Conservation (phyloP, 768 basidiomycete genomes). For the Cubamyces lactineus region DNA sequence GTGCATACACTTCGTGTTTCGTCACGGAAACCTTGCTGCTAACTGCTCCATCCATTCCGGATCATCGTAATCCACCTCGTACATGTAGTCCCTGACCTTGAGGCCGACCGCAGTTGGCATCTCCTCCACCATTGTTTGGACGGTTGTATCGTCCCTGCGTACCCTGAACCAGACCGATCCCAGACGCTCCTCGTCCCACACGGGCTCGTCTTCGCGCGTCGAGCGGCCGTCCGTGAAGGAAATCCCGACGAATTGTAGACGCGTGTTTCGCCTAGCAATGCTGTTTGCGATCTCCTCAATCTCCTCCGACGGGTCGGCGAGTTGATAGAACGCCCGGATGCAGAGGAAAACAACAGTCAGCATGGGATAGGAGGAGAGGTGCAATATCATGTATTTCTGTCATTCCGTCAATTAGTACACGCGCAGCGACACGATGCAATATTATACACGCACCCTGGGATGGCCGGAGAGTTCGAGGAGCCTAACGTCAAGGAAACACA, state of each 20-base stretch:
- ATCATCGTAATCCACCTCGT: slow-evolving; percentile 4
- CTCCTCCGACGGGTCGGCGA: slow-evolving; percentile 4
- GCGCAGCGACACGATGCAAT: neutral
- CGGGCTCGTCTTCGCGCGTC: slow-evolving; percentile 12
- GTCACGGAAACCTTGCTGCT: neutral
- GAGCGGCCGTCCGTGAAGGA: slow-evolving; percentile 11
- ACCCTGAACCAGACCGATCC: slow-evolving; percentile 7
- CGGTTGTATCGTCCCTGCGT: neutral
- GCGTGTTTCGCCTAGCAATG: neutral
- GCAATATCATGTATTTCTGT: slow-evolving; percentile 10
- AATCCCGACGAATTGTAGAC: slow-evolving; percentile 10
- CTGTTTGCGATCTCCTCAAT: neutral
- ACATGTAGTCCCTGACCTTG: slow-evolving; percentile 18
- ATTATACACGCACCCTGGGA: neutral
- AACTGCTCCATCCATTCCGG: slow-evolving; percentile 1
- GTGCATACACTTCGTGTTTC: too few species aligned
- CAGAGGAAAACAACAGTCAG: slow-evolving; percentile 12
- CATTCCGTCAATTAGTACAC: too few species aligned
- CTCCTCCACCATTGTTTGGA: neutral
- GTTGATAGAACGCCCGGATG: slow-evolving; percentile 13
- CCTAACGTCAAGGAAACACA: slow-evolving; percentile 16
- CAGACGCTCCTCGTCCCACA: slow-evolving; percentile 14
- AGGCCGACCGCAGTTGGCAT: slow-evolving; percentile 5
- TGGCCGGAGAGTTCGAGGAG: slow-evolving; percentile 5
- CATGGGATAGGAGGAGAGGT: neutral